A percentile compares a stretch with the other conserved stretches of the same genome.
phyloP scores from a whole-genome alignment of 2,329 filamentous ascomycete genomes.

The Lomentospora prolificans region DNA sequence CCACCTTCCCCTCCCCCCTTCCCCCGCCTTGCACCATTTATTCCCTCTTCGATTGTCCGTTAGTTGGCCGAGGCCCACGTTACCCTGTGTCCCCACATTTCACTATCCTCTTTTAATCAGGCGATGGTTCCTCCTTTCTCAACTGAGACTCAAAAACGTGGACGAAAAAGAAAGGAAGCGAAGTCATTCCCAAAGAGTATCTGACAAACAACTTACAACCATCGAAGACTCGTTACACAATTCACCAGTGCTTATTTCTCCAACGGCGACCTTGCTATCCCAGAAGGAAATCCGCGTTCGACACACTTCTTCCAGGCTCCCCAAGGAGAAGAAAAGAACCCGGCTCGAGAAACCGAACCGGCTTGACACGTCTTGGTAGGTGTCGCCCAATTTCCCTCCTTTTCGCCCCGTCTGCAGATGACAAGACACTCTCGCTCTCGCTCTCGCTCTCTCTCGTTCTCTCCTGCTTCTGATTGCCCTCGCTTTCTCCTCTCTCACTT shows the following conservation, averaged over 20 bases:
- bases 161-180: constrained; percentile 7
- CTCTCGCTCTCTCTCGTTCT: neutral
- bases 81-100: constrained; percentile 4
- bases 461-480: neutral
- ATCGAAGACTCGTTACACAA: neutral
- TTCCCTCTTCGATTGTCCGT: constrained; percentile 3
- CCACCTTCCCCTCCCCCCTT: neutral
- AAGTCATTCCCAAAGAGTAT: constrained; percentile 3
- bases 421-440: neutral
- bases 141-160: constrained; percentile 7
- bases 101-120: constrained; percentile 6
- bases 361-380: neutral
- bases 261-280: neutral
- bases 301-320: neutral
- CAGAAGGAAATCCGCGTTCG: too few relatives aligned
- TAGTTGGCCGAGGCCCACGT: constrained; percentile 4
- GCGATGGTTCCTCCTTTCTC: constrained; percentile 5
- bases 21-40: neutral
- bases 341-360: neutral
- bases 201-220: constrained; percentile 2
- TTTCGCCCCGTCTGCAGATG: too few relatives aligned
- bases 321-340: neutral
- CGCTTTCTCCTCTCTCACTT: neutral
- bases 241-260: neutral
- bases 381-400: neutral